A percentile compares a stretch with the other conserved stretches of the same genome.
These are phyloP conservation scores for Scheffersomyces coipomensis DNA, from an alignment of 805 yeast genomes.

Conservation along the genomic window DNA sequence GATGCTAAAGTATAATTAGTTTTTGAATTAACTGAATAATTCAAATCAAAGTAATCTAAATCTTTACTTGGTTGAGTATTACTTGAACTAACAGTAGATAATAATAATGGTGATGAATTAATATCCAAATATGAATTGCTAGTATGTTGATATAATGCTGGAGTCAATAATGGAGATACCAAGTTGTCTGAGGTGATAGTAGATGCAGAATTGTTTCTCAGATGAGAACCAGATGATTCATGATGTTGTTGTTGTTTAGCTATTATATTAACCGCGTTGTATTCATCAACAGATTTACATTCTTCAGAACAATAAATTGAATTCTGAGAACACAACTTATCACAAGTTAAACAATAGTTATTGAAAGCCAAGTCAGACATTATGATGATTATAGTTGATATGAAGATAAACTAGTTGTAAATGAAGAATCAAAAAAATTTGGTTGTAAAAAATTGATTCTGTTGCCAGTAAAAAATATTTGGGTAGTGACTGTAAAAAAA, in stretches of 20 bases:
- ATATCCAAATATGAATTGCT: conserved; percentile 2
- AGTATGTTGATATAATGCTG: conserved; percentile 27
- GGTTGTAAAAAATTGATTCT: neutral
- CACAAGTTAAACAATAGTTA: conserved; percentile 37
- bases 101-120: conserved; percentile 19
- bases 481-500: neutral
- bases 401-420: neutral
- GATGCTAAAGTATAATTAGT: conserved; percentile 11
- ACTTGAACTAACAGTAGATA: conserved; percentile 12
- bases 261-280: conserved; percentile 15
- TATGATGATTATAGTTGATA: neutral
- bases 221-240: conserved; percentile 2
- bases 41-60: conserved; percentile 31
- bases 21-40: conserved; percentile 25
- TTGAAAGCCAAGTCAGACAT: conserved; percentile 42
- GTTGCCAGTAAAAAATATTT: neutral
- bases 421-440: neutral
- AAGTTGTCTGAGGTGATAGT: conserved; percentile 14
- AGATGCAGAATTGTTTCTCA: neutral
- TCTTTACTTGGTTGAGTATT: conserved; percentile 11
- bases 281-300: conserved; percentile 34
- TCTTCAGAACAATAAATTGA: conserved; percentile 26
- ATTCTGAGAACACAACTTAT: conserved; percentile 23
- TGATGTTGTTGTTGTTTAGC: conserved; percentile 4
- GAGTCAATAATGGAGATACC: conserved; percentile 39